Evolutionary conservation across 352 stramenopile genomes (phyloP).

Genomic region (Peronospora tabacina): DNA sequence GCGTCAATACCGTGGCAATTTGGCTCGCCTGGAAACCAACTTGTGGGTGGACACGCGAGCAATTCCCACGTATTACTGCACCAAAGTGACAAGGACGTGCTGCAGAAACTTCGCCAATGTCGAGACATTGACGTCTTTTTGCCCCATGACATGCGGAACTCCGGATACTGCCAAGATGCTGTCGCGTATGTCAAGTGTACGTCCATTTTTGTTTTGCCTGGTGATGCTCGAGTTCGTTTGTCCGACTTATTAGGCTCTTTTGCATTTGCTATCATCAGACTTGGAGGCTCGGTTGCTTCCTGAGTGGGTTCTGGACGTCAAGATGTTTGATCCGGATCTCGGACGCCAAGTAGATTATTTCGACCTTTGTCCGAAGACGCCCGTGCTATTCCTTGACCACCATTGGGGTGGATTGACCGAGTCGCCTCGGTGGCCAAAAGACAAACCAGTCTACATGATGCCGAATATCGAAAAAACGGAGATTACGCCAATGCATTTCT

Average conservation of each 20-base stretch:
- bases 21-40: conserved; percentile 26
- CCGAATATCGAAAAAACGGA: conserved; percentile 53
- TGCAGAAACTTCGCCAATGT: conserved; percentile 37
- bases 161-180: conserved; percentile 48
- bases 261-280: conserved; percentile 8
- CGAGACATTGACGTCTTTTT: conserved; percentile 44
- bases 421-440: conserved; percentile 20
- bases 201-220: not conserved
- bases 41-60: conserved; percentile 8
- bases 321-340: conserved; percentile 20
- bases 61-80: conserved; percentile 23
- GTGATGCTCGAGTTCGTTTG: not conserved
- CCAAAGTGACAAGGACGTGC: conserved; percentile 20
- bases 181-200: conserved; percentile 46
- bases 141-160: conserved; percentile 19
- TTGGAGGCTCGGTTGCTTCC: conserved; percentile 32
- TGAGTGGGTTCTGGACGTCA: conserved; percentile 27
- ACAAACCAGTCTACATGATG: conserved; percentile 44
- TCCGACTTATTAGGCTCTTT: not conserved
- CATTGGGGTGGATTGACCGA: conserved; percentile 32
- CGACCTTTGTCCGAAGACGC: conserved; percentile 43
- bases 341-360: conserved; percentile 38
- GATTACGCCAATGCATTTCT: conserved; percentile 42
- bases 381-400: conserved; percentile 51
- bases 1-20: conserved; percentile 29